A percentile compares a stretch with the other conserved stretches of the same genome.
Conservation (phyloP, 2,329 filamentous ascomycete genomes). For the Cladosporium austrohemisphaericum region DNA sequence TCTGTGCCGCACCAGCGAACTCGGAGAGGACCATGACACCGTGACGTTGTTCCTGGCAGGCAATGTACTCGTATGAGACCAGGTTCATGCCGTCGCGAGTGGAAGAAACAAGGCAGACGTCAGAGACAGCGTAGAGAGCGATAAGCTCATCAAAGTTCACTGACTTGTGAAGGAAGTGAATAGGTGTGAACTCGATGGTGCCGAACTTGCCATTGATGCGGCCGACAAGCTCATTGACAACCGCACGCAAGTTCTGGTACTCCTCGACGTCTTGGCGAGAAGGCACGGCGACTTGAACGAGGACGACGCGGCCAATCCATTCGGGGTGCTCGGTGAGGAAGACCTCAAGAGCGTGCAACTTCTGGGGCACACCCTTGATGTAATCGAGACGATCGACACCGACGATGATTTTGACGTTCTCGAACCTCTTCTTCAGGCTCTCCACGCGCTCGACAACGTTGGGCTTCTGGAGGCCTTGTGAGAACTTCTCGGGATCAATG, state of each 20-base stretch:
- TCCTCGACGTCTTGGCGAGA: conserved; percentile 95
- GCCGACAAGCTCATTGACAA: conserved; percentile 94
- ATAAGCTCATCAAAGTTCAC: conserved; percentile 93
- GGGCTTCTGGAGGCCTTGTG: conserved; percentile 78
- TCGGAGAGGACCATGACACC: conserved; percentile 94
- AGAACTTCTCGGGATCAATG: conserved; percentile 95
- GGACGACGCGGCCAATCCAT: conserved; percentile 95
- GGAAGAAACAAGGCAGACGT: conserved; percentile 87
- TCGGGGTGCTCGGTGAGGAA: conserved; percentile 96
- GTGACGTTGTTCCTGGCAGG: conserved; percentile 83
- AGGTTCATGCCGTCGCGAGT: conserved; percentile 99
- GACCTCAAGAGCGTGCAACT: conserved; percentile 91
- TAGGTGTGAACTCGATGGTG: conserved; percentile 97
- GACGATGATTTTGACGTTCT: conserved; percentile 93
- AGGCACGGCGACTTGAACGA: conserved; percentile 93
- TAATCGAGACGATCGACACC: conserved; percentile 96
- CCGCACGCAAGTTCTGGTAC: conserved; percentile 91
- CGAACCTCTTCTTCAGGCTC: conserved; percentile 81
- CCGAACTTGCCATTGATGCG: conserved; percentile 97
- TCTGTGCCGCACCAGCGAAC: conserved; percentile 93
- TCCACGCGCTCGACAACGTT: conserved; percentile 85
- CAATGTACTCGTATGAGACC: conserved; percentile 97
- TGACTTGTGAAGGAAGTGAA: conserved; percentile 96
- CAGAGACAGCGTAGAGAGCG: conserved; percentile 85
- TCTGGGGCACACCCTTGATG: conserved; percentile 98